A percentile compares a stretch with the other conserved stretches of the same genome.
phyloP scores from a whole-genome alignment of 2,329 filamentous ascomycete genomes.

The Colletotrichum spinosum region DNA sequence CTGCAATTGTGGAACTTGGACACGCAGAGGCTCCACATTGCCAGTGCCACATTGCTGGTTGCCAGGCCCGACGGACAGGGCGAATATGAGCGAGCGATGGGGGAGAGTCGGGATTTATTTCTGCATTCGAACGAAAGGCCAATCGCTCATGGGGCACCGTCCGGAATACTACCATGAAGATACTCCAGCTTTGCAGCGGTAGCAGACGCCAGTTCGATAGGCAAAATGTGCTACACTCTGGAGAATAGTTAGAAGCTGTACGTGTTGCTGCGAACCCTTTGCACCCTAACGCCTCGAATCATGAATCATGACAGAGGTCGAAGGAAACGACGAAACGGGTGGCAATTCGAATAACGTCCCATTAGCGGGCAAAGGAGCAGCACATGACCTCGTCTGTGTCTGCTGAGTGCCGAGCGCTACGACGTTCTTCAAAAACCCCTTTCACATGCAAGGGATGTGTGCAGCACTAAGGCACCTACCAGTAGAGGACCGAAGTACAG shows the following conservation, averaged over 20 bases:
- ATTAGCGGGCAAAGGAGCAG: constrained; percentile 10
- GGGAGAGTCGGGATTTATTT: constrained; percentile 30
- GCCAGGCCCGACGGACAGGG: constrained; percentile 7
- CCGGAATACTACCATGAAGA: not conserved
- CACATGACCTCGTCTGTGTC: constrained; percentile 12
- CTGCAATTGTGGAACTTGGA: not conserved
- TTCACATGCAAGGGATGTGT: constrained; percentile 29
- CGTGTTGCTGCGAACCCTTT: not conserved
- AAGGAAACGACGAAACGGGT: constrained; percentile 30
- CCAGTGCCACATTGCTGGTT: constrained; percentile 9
- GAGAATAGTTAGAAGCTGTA: too few species aligned
- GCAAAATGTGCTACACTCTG: too few species aligned
- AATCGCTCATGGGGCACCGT: not conserved
- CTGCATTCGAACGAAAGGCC: constrained; percentile 24
- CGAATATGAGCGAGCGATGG: constrained; percentile 18
- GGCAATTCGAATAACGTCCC: constrained; percentile 16
- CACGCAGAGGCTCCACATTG: constrained; percentile 18
- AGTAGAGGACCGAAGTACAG: too few species aligned
- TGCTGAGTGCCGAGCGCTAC: not conserved
- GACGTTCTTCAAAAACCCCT: constrained; percentile 13
- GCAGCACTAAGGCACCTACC: not conserved
- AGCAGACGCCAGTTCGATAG: not conserved
- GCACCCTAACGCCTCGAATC: constrained; percentile 8
- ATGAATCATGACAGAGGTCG: constrained; percentile 31
- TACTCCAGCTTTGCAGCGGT: not conserved